Percentiles rank a stretch among this genome's conserved stretches.
phyloP scores from a whole-genome alignment of 2,329 filamentous ascomycete species.

The Epicoccum nigrum region DNA sequence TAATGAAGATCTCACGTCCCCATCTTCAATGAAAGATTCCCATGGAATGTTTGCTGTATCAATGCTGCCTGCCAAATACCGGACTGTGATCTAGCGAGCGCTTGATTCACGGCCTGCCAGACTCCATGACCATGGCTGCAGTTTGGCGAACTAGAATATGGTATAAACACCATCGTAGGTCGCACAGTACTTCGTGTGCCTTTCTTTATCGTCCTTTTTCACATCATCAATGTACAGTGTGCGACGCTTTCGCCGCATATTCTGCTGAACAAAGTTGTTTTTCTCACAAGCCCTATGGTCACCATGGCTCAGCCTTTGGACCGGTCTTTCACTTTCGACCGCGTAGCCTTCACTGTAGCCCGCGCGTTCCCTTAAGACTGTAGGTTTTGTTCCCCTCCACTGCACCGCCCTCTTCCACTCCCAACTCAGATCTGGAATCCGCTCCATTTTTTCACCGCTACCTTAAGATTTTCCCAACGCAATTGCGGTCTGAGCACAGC shows the following conservation, averaged over 20 bases:
- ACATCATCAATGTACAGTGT: too few species aligned
- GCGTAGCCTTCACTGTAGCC: neutral
- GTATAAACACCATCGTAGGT: too few species aligned
- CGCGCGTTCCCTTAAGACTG: neutral
- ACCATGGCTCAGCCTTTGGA: neutral
- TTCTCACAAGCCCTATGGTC: neutral
- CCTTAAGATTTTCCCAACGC: neutral
- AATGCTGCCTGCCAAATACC: neutral
- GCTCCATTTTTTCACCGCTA: neutral
- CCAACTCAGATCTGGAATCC: neutral
- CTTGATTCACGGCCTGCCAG: neutral
- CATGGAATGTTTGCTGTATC: neutral
- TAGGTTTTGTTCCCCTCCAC: neutral
- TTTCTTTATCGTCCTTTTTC: too few species aligned
- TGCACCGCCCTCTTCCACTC: neutral
- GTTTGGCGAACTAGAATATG: too few species aligned
- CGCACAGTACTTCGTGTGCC: too few species aligned
- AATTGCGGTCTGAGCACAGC: neutral
- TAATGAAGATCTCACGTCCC: slow-evolving; percentile 8
- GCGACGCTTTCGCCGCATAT: slow-evolving; percentile 5
- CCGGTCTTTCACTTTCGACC: slow-evolving; percentile 5
- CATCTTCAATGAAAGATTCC: slow-evolving; percentile 1
- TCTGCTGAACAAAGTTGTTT: neutral
- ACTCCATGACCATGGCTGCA: too few species aligned
- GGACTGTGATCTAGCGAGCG: neutral